A percentile compares a stretch with the other conserved stretches of the same genome.
Conservation (phyloP, 75 land plant genomes). For the Isoetes taiwanensis region DNA sequence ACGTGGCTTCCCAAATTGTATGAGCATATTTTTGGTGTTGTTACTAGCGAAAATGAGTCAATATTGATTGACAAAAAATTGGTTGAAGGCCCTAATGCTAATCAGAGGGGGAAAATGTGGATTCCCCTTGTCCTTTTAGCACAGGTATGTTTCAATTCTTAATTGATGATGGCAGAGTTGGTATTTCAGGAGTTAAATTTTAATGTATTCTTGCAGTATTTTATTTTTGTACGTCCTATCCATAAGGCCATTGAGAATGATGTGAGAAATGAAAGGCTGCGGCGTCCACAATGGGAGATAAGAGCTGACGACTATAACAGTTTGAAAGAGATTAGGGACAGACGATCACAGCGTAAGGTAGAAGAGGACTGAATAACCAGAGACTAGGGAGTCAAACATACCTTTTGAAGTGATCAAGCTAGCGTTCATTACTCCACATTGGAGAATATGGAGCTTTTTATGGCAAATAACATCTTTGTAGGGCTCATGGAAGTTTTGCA, state of each 20-base stretch:
- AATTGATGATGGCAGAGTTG: background rate
- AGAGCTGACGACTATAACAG: slow-evolving; percentile 20
- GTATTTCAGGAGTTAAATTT: background rate
- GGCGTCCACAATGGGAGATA: slow-evolving; percentile 17
- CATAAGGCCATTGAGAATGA: slow-evolving; percentile 35
- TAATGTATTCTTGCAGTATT: slow-evolving; percentile 32
- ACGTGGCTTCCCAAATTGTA: slow-evolving; percentile 77
- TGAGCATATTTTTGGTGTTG: slow-evolving; percentile 46
- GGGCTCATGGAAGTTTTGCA: no score
- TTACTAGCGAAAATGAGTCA: slow-evolving; percentile 44
- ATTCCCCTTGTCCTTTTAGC: slow-evolving; percentile 45
- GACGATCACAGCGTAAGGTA: no score
- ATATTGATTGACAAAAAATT: slow-evolving; percentile 66
- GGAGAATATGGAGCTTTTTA: no score
- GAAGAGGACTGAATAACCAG: no score
- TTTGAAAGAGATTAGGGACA: no score
- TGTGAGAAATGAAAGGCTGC: slow-evolving; percentile 11
- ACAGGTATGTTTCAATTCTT: slow-evolving; percentile 31
- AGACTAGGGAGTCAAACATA: no score
- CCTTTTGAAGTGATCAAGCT: no score
- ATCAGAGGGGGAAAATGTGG: slow-evolving; percentile 50
- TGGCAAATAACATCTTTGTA: no score
- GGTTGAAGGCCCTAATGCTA: slow-evolving; percentile 76
- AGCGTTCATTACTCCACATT: no score
- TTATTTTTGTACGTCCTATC: slow-evolving; percentile 46